A percentile compares a stretch with the other conserved stretches of the same genome.
Conservation (phyloP, 441 rosid species). For the Syzygium malaccense region DNA sequence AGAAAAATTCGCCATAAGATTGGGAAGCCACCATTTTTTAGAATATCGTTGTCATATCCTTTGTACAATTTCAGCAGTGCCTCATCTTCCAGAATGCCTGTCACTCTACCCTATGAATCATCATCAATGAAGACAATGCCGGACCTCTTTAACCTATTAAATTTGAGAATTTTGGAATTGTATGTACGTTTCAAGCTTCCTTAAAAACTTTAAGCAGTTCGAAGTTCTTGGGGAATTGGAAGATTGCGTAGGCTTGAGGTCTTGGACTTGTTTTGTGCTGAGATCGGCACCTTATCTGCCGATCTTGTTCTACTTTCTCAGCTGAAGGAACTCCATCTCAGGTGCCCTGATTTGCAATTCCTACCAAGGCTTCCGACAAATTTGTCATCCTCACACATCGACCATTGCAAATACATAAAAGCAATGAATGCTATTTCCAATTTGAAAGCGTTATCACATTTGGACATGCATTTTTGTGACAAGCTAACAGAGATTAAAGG, state of each 20-base stretch:
- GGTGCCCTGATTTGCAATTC: not conserved
- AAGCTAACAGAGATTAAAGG: not conserved
- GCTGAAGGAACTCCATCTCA: not conserved
- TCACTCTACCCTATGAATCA: not conserved
- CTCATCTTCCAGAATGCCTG: not conserved
- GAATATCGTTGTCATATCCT: accelerated
- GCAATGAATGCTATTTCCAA: not conserved
- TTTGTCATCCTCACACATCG: not conserved
- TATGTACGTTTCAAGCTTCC: not conserved
- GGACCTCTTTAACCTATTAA: not conserved
- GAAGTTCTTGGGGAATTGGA: not conserved
- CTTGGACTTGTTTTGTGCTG: not conserved
- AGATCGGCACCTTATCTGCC: not conserved
- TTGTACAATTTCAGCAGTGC: not conserved
- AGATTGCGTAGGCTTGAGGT: not conserved
- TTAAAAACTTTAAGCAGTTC: not conserved
- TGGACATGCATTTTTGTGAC: not conserved
- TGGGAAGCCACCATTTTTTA: not conserved
- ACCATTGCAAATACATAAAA: not conserved
- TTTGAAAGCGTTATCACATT: not conserved
- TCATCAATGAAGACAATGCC: not conserved
- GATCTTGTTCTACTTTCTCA: not conserved
- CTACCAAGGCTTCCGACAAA: not conserved
- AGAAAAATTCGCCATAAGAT: not conserved
- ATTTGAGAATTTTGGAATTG: not conserved